Percentiles rank a stretch among this genome's conserved stretches.
Evolutionary conservation across 2,329 filamentous ascomycete species (phyloP).

Genomic region (Neoascochyta sp.): DNA sequence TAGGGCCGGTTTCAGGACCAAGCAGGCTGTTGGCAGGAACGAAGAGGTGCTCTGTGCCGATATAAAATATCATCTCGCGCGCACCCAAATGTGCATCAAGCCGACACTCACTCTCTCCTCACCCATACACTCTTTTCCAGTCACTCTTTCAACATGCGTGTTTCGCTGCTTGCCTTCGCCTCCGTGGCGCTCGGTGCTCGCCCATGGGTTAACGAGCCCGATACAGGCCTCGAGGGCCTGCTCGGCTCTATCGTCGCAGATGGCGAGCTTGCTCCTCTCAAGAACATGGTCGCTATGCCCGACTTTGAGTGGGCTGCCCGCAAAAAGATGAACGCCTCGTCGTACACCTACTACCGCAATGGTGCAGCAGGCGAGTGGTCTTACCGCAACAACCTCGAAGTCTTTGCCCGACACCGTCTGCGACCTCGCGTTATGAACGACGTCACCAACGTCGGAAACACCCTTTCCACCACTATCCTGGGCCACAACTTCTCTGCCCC

Average conservation of each 20-base stretch:
- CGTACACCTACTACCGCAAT: constrained; percentile 58
- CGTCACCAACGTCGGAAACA: constrained; percentile 41
- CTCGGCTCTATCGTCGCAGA: constrained; percentile 18
- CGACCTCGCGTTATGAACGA: constrained; percentile 51
- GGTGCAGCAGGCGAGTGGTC: constrained; percentile 55
- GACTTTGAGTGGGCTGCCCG: constrained; percentile 55
- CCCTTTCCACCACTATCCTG: constrained; percentile 48
- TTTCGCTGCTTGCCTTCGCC: constrained; percentile 17
- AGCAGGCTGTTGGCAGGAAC: too few relatives aligned
- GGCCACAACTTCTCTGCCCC: constrained; percentile 54
- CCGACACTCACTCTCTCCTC: constrained; percentile 3
- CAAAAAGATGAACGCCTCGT: constrained; percentile 45
- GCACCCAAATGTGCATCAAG: not conserved
- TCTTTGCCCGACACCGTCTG: constrained; percentile 49
- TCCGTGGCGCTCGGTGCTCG: constrained; percentile 30
- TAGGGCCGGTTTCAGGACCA: too few relatives aligned
- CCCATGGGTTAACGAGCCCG: constrained; percentile 36
- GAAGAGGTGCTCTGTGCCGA: too few relatives aligned
- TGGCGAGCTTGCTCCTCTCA: constrained; percentile 44
- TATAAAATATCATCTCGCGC: not conserved
- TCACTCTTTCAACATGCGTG: constrained; percentile 22
- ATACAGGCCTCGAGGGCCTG: constrained; percentile 33
- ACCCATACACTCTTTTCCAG: constrained; percentile 4
- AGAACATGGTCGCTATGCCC: constrained; percentile 48
- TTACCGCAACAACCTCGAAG: constrained; percentile 57